Conservation (phyloP, 2,329 filamentous ascomycete species). For the Pestalotiopsis sp. region DNA sequence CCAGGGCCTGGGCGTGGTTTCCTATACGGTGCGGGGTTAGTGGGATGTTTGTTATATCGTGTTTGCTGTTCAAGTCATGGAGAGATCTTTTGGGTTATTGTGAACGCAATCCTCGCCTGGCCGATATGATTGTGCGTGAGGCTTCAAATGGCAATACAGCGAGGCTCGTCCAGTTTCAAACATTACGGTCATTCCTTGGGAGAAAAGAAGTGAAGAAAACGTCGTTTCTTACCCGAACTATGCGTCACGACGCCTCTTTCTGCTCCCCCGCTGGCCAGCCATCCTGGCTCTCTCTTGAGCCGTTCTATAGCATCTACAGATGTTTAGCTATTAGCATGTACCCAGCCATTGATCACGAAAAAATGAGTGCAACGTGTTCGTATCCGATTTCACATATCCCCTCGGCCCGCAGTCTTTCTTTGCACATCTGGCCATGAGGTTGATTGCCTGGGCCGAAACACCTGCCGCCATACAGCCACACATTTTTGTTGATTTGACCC, state of each 20-base stretch:
- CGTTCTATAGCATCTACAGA: constrained; percentile 68
- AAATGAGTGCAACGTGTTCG: not conserved
- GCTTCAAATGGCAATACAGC: no score
- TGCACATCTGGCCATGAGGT: no score
- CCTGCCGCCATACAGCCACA: no score
- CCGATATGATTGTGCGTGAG: no score
- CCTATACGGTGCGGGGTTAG: constrained; percentile 50
- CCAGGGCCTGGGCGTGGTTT: constrained; percentile 92
- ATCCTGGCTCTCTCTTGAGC: constrained; percentile 64
- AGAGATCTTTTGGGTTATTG: no score
- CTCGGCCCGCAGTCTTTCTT: no score
- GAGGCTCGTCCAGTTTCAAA: no score
- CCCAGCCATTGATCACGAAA: not conserved
- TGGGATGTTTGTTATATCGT: not conserved
- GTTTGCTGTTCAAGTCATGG: no score
- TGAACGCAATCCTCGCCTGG: no score
- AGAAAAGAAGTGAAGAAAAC: not conserved
- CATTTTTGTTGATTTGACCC: no score
- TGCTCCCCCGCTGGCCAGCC: constrained; percentile 60
- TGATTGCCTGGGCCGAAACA: no score
- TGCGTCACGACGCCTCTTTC: constrained; percentile 83
- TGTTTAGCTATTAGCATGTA: not conserved
- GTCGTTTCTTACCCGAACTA: constrained; percentile 68
- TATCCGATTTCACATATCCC: no score
- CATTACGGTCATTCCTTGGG: not conserved